These are phyloP conservation scores for Phytophthora pini DNA, from an alignment of 352 stramenopile genomes.

Conservation along the genomic window DNA sequence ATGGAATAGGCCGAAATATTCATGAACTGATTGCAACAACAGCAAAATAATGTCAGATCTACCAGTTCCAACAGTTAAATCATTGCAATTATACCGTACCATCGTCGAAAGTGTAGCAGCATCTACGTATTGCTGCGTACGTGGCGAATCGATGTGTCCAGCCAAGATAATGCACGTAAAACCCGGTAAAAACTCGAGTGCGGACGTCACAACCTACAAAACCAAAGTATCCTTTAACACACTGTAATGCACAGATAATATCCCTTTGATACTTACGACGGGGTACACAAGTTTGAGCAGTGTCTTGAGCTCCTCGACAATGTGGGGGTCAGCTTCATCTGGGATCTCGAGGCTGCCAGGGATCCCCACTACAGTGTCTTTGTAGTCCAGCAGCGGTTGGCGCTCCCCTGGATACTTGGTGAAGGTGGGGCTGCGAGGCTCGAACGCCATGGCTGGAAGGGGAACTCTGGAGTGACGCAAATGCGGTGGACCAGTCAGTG, in stretches of 20 bases:
- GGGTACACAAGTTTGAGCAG: conserved; percentile 3
- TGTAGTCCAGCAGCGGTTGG: not conserved
- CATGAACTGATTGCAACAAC: not conserved
- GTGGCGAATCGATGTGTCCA: not conserved
- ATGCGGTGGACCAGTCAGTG: conserved; percentile 4
- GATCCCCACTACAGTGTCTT: not conserved
- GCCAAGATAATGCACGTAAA: not conserved
- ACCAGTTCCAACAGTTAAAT: not conserved
- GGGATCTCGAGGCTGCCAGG: not conserved
- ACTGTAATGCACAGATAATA: no score
- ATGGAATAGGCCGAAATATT: not conserved
- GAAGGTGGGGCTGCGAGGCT: not conserved
- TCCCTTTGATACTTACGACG: not conserved
- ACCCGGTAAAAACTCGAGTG: not conserved
- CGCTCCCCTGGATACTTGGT: not conserved
- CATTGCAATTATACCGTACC: not conserved
- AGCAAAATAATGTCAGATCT: not conserved
- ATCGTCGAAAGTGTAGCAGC: conserved; percentile 1
- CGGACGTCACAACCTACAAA: not conserved
- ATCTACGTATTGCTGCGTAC: not conserved
- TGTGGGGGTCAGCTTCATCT: not conserved
- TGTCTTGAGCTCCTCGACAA: not conserved
- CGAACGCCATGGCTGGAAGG: not conserved
- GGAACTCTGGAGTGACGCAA: not conserved
- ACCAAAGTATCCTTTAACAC: not conserved